Evolutionary conservation across 1,139 yeast species (phyloP), one percentile per base, ranked within the genome.

Genomic region (Zygotorulaspora mrakii): DNA sequence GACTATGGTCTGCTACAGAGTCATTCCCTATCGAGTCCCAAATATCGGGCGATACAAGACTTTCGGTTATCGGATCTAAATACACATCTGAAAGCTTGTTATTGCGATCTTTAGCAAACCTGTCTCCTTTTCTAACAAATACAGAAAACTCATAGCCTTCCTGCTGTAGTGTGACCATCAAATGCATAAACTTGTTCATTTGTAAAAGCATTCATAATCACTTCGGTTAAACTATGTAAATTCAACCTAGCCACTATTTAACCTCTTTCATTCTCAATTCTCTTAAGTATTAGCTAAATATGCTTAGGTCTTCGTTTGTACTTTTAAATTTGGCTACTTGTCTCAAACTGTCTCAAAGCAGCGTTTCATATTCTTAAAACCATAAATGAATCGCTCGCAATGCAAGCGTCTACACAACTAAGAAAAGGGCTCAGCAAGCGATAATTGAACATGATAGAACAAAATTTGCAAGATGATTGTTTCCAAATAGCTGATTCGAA

Each of bases 121-220:
- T 22, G 7, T 21, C 25, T 12, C 33, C 39, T 20, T 42, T 35
- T 27, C 35, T 42, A 17, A 42, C 36, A 20, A 42, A 42, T 9
- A 42, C 30, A 16, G 45, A 42, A 37, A 42, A 42, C 18, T 42
- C 45, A 26, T 42, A 38, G 17, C 45, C 45, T 20, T 42, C 45
- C 8, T 38, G 31, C 17, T 34, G 35, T 21, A 42, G 18, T 14
- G 23, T 32, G 9, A 32, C 35, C 21, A 39, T 28, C 14, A 42
- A 31, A 9, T 42, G 42, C 21, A 37, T 27, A 29, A 38, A 38
- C 34, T 33, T 42, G 24, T 35, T 39, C 43, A 40, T 36, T 14
- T 12, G n/a, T n/a, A n/a, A n/a, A n/a, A n/a, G n/a, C n/a, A n/a
- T n/a, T n/a, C n/a, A n/a, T n/a, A n/a, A n/a, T n/a, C n/a, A n/a